phyloP scores from a whole-genome alignment of 805 yeast genomes.

The Ogataea dorogensis region DNA sequence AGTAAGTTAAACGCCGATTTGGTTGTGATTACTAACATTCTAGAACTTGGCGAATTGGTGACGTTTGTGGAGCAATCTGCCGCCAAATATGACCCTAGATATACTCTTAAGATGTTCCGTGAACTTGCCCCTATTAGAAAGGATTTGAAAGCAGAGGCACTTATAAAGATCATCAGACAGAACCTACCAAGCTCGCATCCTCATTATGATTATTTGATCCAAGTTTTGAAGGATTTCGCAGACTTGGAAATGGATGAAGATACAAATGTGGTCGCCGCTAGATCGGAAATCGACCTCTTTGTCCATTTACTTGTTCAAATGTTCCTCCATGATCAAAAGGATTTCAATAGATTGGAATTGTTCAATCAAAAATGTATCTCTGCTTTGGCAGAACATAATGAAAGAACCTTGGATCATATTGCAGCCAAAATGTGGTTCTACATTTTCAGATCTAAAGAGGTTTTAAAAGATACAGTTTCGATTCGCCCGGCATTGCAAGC shows the following conservation, averaged over 20 bases:
- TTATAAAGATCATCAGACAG: slow-evolving; percentile 52
- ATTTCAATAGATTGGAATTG: slow-evolving; percentile 46
- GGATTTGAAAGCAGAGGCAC: slow-evolving; percentile 50
- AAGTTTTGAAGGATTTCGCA: slow-evolving; percentile 32
- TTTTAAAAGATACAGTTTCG: slow-evolving; percentile 48
- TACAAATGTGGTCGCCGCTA: slow-evolving; percentile 35
- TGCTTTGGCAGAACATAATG: slow-evolving; percentile 63
- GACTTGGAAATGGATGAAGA: slow-evolving; percentile 36
- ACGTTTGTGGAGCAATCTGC: slow-evolving; percentile 36
- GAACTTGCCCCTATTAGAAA: slow-evolving; percentile 77
- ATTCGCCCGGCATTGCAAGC: slow-evolving; percentile 68
- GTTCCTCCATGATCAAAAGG: slow-evolving; percentile 63
- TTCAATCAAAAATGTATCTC: slow-evolving; percentile 54
- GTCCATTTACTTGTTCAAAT: slow-evolving; percentile 77
- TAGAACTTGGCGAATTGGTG: slow-evolving; percentile 22
- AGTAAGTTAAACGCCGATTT: slow-evolving; percentile 14
- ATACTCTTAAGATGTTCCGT: slow-evolving; percentile 80
- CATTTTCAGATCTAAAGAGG: slow-evolving; percentile 74
- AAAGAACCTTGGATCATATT: slow-evolving; percentile 80
- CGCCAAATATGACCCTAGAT: slow-evolving; percentile 75
- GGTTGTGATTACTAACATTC: slow-evolving; percentile 17
- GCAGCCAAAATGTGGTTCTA: slow-evolving; percentile 94
- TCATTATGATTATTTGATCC: slow-evolving; percentile 42
- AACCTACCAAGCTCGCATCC: slow-evolving; percentile 53
- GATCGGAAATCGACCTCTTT: slow-evolving; percentile 81